A percentile compares a stretch with the other conserved stretches of the same genome.
Conservation (phyloP, 1,284 basidiomycete species). For the Naganishia sp. region DNA sequence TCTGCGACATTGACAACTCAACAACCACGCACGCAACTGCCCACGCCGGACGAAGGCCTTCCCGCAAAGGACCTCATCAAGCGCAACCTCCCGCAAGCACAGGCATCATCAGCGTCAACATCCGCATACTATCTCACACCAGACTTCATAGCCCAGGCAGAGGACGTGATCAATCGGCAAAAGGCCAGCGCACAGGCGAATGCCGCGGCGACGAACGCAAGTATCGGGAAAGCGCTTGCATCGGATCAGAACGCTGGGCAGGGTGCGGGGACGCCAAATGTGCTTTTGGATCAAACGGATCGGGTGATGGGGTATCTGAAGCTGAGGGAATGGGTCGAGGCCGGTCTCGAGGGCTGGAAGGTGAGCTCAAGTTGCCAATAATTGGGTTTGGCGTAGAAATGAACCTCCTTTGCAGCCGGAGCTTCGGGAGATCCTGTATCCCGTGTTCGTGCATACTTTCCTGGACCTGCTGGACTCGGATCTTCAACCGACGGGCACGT, state of each 20-base stretch:
- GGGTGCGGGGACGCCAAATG: slow-evolving; percentile 36
- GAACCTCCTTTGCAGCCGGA: slow-evolving; percentile 66
- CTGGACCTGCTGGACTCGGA: slow-evolving; percentile 89
- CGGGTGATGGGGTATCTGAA: slow-evolving; percentile 69
- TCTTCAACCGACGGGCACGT: slow-evolving; percentile 80
- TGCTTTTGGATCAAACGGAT: slow-evolving; percentile 80
- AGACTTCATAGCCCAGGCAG: slow-evolving; percentile 53
- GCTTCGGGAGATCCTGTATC: slow-evolving; percentile 87
- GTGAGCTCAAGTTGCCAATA: slow-evolving; percentile 63
- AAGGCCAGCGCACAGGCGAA: slow-evolving; percentile 42
- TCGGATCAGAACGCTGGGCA: slow-evolving; percentile 50
- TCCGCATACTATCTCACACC: slow-evolving; percentile 48
- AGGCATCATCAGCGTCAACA: slow-evolving; percentile 48
- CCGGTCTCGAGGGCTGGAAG: slow-evolving; percentile 82
- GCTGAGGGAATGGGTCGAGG: slow-evolving; percentile 65
- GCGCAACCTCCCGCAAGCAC: slow-evolving; percentile 59
- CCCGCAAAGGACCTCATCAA: slow-evolving; percentile 36
- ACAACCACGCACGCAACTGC: background rate
- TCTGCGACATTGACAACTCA: slow-evolving; percentile 1
- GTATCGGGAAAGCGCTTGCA: slow-evolving; percentile 57
- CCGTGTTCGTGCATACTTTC: slow-evolving; percentile 96
- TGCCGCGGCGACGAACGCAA: slow-evolving; percentile 66
- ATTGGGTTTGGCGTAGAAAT: slow-evolving; percentile 1
- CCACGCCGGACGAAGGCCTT: slow-evolving; percentile 13
- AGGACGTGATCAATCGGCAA: slow-evolving; percentile 57